Evolutionary conservation across 1,284 basidiomycete species (phyloP).

Genomic region (Microbotryum silenes-acaulis): DNA sequence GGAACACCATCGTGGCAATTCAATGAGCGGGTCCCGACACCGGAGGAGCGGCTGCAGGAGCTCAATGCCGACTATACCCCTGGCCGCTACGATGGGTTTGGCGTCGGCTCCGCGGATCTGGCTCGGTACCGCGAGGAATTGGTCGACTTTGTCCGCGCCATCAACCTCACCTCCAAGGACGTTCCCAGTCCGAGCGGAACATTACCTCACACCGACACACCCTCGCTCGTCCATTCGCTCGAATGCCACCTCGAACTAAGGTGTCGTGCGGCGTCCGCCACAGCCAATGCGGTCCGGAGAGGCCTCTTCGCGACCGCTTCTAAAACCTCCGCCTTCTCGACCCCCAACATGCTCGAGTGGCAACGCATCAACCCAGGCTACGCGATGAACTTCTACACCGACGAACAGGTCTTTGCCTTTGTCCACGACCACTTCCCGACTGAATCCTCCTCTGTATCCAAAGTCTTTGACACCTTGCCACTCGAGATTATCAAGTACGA

Average conservation of each 20-base stretch:
- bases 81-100: neutral
- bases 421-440: neutral
- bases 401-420: neutral
- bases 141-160: neutral
- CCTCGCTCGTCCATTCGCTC: neutral
- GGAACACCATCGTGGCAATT: too few relatives aligned
- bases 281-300: neutral
- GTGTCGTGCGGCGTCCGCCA: neutral
- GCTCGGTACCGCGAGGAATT: neutral
- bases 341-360: conserved; percentile 1
- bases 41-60: neutral
- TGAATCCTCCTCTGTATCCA: neutral
- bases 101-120: conserved; percentile 1
- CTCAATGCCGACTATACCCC: conserved; percentile 5
- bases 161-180: neutral
- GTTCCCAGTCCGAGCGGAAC: neutral
- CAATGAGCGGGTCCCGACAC: too few relatives aligned
- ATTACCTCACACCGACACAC: neutral
- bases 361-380: neutral
- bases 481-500: conserved; percentile 13
- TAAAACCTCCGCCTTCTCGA: neutral
- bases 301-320: conserved; percentile 8
- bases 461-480: conserved; percentile 1
- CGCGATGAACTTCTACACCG: neutral
- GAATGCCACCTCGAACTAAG: conserved; percentile 3